Evolutionary conservation across 768 basidiomycete species (phyloP).

Genomic region (Auricularia sp.): DNA sequence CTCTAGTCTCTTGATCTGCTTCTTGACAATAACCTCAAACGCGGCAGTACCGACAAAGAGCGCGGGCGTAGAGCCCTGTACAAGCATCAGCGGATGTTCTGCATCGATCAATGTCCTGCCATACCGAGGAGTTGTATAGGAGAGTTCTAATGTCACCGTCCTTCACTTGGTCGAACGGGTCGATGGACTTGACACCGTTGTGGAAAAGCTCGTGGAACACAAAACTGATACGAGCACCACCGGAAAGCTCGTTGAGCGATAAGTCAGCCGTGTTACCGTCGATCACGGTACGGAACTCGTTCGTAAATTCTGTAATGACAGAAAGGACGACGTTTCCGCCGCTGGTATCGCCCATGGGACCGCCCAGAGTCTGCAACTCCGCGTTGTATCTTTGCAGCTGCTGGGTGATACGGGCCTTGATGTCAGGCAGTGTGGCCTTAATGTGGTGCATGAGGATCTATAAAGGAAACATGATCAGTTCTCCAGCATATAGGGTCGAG

Average conservation of each 20-base stretch:
- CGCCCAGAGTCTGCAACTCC: conserved; percentile 78
- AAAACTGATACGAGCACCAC: conserved; percentile 96
- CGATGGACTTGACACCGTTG: conserved; percentile 89
- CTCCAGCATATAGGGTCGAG: background rate
- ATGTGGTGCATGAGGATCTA: conserved; percentile 99
- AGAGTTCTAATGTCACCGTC: conserved; percentile 95
- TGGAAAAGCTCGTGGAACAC: conserved; percentile 99
- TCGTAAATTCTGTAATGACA: conserved; percentile 97
- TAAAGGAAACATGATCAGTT: background rate
- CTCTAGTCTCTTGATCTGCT: conserved; percentile 94
- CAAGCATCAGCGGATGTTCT: conserved; percentile 25
- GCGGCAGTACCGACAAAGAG: conserved; percentile 95
- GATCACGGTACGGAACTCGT: conserved; percentile 92
- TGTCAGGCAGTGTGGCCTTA: conserved; percentile 93
- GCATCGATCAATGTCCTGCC: background rate
- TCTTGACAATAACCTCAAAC: conserved; percentile 97
- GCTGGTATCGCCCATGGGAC: conserved; percentile 72
- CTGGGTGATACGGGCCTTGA: conserved; percentile 88
- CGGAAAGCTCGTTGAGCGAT: conserved; percentile 91
- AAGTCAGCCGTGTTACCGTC: conserved; percentile 97
- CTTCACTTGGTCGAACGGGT: conserved; percentile 98
- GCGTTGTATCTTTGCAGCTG: conserved; percentile 82
- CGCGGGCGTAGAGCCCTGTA: conserved; percentile 77
- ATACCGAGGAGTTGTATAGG: conserved; percentile 87
- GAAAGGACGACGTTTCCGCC: conserved; percentile 87